phyloP scores from a whole-genome alignment of 192 early-diverging fungal species.

The Coemansia interrupta region DNA sequence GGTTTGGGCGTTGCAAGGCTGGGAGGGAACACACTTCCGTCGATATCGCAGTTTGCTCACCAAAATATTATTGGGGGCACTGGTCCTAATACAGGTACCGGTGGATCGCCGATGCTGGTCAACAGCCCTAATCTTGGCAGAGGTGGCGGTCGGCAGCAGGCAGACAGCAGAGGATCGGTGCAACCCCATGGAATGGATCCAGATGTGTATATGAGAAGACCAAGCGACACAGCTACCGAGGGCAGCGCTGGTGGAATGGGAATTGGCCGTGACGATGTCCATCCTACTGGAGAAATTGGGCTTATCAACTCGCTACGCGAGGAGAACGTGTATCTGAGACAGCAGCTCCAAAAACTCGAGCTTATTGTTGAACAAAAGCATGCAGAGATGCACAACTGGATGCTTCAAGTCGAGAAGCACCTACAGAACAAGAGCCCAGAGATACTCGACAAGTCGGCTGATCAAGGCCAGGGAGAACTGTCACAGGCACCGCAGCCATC shows the following conservation, averaged over 20 bases:
- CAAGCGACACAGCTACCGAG: slow-evolving; percentile 27
- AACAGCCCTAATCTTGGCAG: slow-evolving; percentile 12
- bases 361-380: slow-evolving; percentile 38
- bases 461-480: background rate
- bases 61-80: background rate
- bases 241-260: slow-evolving; percentile 15
- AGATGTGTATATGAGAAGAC: slow-evolving; percentile 16
- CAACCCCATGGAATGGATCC: slow-evolving; percentile 4
- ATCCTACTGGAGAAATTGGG: slow-evolving; percentile 21
- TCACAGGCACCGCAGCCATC: no score
- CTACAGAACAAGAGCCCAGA: slow-evolving; percentile 18
- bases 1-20: slow-evolving; percentile 1
- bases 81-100: background rate
- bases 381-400: slow-evolving; percentile 41
- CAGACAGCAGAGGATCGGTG: background rate
- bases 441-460: slow-evolving; percentile 15
- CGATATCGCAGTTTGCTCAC: slow-evolving; percentile 33
- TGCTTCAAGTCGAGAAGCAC: slow-evolving; percentile 36
- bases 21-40: slow-evolving; percentile 8
- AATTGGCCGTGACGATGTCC: slow-evolving; percentile 21
- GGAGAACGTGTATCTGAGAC: slow-evolving; percentile 34
- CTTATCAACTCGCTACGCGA: slow-evolving; percentile 20
- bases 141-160: slow-evolving; percentile 4
- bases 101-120: slow-evolving; percentile 20
- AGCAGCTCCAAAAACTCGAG: slow-evolving; percentile 39